Percentiles rank a stretch among this genome's conserved stretches.
phyloP scores from a whole-genome alignment of 75 land plant genomes.

The Pinus tabuliformis region DNA sequence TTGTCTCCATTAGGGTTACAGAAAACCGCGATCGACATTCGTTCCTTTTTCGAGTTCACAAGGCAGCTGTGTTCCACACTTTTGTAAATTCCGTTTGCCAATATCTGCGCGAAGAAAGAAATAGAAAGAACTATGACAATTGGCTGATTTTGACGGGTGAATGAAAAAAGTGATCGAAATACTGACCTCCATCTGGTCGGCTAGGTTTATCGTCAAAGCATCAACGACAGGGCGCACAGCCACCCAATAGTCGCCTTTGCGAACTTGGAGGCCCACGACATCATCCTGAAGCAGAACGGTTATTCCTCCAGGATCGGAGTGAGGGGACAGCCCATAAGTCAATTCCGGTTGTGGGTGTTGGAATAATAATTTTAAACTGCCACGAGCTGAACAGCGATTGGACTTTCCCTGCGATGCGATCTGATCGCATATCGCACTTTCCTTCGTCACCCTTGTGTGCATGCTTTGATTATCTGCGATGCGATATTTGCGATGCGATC shows the following conservation, averaged over 20 bases:
- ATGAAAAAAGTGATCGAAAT: too few relatives aligned
- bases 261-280: constrained; percentile 31
- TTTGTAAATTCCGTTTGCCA: constrained; percentile 30
- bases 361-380: too few relatives aligned
- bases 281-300: constrained; percentile 37
- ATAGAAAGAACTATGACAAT: neutral
- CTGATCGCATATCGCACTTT: too few relatives aligned
- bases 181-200: constrained; percentile 26
- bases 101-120: constrained; percentile 11
- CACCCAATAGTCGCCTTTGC: constrained; percentile 23
- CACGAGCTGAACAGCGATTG: too few relatives aligned
- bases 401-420: too few relatives aligned
- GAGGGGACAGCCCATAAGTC: too few relatives aligned
- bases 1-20: constrained; percentile 10
- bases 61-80: constrained; percentile 30
- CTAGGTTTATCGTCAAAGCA: constrained; percentile 16
- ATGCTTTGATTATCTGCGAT: too few relatives aligned
- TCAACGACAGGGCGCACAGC: constrained; percentile 12
- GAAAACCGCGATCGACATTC: constrained; percentile 26
- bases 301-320: constrained; percentile 17
- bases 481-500: too few relatives aligned
- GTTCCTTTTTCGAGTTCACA: constrained; percentile 16
- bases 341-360: too few relatives aligned
- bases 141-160: too few relatives aligned
- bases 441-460: too few relatives aligned